Conservation (phyloP, 106 monocot genomes). For the Posidonia australis region DNA sequence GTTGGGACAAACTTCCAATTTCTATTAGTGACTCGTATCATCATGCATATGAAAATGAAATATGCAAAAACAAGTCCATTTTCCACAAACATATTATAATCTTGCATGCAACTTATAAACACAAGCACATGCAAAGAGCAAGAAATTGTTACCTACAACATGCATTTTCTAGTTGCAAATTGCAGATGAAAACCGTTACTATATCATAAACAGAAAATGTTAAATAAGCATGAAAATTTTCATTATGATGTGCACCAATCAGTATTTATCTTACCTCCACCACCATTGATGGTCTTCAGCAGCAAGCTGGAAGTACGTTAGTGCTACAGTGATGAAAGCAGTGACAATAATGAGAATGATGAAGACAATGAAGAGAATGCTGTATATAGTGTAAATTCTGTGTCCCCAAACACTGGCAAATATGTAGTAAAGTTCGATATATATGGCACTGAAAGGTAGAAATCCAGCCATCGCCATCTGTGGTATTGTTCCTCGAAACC, state of each 20-base stretch:
- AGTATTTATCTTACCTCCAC: slow-evolving; percentile 31
- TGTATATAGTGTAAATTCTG: slow-evolving; percentile 61
- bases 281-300: slow-evolving; percentile 46
- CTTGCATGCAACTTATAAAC: not conserved
- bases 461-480: slow-evolving; percentile 60
- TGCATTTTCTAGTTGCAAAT: not conserved
- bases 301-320: slow-evolving; percentile 70
- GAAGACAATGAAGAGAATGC: slow-evolving; percentile 59
- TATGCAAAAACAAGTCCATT: not conserved
- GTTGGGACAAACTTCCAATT: too few relatives aligned
- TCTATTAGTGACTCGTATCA: too few relatives aligned
- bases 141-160: not conserved
- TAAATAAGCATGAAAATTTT: not conserved
- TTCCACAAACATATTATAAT: not conserved
- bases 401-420: slow-evolving; percentile 76
- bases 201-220: not conserved
- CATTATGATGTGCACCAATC: not conserved
- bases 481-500: slow-evolving; percentile 42
- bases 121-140: not conserved
- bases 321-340: slow-evolving; percentile 56
- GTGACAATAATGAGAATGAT: slow-evolving; percentile 62
- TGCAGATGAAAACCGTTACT: not conserved
- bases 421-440: slow-evolving; percentile 59
- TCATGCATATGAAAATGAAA: not conserved
- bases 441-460: slow-evolving; percentile 60